These are phyloP conservation scores for Daldinia vernicosa DNA, from an alignment of 495 filamentous ascomycete genomes.

Conservation along the genomic window DNA sequence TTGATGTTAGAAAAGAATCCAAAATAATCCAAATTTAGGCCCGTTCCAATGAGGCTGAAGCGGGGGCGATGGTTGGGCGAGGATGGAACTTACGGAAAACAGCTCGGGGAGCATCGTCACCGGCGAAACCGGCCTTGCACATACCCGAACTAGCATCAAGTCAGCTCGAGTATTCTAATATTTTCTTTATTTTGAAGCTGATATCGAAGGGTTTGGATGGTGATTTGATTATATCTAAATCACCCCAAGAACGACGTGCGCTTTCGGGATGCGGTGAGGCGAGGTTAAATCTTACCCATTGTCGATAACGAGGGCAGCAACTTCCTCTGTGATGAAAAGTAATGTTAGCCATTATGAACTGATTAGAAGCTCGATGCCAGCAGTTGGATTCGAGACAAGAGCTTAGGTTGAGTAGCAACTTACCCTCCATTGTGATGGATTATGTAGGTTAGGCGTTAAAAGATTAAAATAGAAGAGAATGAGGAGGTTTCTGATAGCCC, in stretches of 20 bases:
- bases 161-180: slow-evolving; percentile 55
- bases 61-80: slow-evolving; percentile 44
- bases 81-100: slow-evolving; percentile 94
- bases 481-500: slow-evolving; percentile 47
- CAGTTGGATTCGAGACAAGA: slow-evolving; percentile 15
- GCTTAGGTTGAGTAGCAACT: slow-evolving; percentile 31
- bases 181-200: slow-evolving; percentile 18
- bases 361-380: slow-evolving; percentile 8
- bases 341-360: slow-evolving; percentile 61
- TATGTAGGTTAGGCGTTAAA: slow-evolving; percentile 52
- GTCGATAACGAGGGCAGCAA: slow-evolving; percentile 99
- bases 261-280: slow-evolving; percentile 49
- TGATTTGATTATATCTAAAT: slow-evolving; percentile 21
- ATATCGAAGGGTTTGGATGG: slow-evolving; percentile 16
- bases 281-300: slow-evolving; percentile 86
- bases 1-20: slow-evolving; percentile 43
- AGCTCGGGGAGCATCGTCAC: slow-evolving; percentile 99
- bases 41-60: slow-evolving; percentile 39
- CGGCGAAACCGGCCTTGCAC: slow-evolving; percentile 99
- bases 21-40: slow-evolving; percentile 33
- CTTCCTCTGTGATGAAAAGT: slow-evolving; percentile 81
- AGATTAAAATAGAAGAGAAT: slow-evolving; percentile 48
- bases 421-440: slow-evolving; percentile 65
- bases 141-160: slow-evolving; percentile 88
- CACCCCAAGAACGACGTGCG: slow-evolving; percentile 33